Conservation (phyloP, 208 protist genomes). For the Leishmania tarentolae region DNA sequence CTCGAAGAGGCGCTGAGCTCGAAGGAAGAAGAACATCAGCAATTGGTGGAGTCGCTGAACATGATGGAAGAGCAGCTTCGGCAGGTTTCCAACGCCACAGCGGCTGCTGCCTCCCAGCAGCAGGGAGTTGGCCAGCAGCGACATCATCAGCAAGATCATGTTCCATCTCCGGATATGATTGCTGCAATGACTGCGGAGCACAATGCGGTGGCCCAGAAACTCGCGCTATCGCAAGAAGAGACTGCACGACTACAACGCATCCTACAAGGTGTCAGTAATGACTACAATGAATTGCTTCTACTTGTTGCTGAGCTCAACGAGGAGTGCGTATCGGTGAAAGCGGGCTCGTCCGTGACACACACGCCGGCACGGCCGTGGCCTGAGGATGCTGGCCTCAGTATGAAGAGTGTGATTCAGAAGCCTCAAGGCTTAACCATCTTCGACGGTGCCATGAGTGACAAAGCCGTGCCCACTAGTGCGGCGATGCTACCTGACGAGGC, state of each 20-base stretch:
- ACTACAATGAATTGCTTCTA: slow-evolving; percentile 60
- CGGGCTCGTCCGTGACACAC: slow-evolving; percentile 11
- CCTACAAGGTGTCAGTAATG: slow-evolving; percentile 30
- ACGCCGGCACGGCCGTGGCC: slow-evolving; percentile 20
- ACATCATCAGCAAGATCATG: not conserved
- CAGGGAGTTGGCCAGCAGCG: slow-evolving; percentile 3
- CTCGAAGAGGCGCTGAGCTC: slow-evolving; percentile 64
- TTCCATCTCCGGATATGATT: slow-evolving; percentile 11
- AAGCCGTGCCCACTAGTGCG: not conserved
- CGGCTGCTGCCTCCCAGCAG: slow-evolving; percentile 11
- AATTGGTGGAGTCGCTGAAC: slow-evolving; percentile 63
- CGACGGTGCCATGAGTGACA: not conserved
- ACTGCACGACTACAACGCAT: slow-evolving; percentile 12
- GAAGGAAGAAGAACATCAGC: slow-evolving; percentile 73
- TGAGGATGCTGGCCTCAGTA: not conserved
- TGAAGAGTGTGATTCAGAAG: not conserved
- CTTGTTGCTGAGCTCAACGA: slow-evolving; percentile 61
- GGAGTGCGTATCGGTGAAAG: slow-evolving; percentile 29
- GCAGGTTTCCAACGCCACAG: slow-evolving; percentile 18
- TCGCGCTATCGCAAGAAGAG: slow-evolving; percentile 14
- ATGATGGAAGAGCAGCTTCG: slow-evolving; percentile 72
- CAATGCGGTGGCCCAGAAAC: slow-evolving; percentile 13
- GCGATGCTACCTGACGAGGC: not conserved
- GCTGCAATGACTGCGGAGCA: slow-evolving; percentile 19
- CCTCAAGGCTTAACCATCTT: not conserved